Evolutionary conservation across 2,329 filamentous ascomycete genomes (phyloP), one percentile per base, ranked within the genome.

Genomic region (Mollisia scopiformis): DNA sequence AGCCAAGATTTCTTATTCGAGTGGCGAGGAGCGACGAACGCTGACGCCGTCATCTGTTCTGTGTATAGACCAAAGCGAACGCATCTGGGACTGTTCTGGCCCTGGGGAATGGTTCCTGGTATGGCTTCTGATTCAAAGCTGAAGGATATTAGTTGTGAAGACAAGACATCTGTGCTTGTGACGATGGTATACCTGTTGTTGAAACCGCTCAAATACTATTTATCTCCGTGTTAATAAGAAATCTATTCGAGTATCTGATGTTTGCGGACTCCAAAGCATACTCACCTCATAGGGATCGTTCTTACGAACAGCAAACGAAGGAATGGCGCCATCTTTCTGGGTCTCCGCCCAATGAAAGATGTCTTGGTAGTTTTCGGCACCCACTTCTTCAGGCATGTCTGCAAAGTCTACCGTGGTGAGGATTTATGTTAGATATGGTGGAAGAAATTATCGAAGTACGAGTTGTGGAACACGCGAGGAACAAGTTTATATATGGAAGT

Each of bases 261-360:
- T 51, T 62, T 66, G 64, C 65, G 59, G 33, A 66, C 87, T 37
- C 80, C 79, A 66, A 85, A 86, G 21, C 84, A 68, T 68, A 66
- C 11, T 10, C 72, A 80, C 79, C 72, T 81, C 72, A 69, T 84
- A 84, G 35, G 81, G 81, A 68, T 84, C 81, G 64, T 83, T 86
- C 73, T 73, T 82, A 71, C 78, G 79, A 62, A 76, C 78, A 3
- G 74, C 77, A 65, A 86, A 86, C 0, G 82, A 84, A 13, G 82
- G 83, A 28, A 85, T 79, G 0, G 75, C 68, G 0, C 80, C 84
- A 69, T 86, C 78, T 68, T 85, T 79, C 65, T 86, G 84, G n/a
- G 83, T 85, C 68, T 84, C 82, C 0, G 83, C 84, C 84, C 84
- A 86, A 68, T 82, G 80, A 62, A 82, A 82, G 66, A 82, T 80